Evolutionary conservation across 345 rosid genomes (phyloP).

Genomic region (Arabis hirsuta): DNA sequence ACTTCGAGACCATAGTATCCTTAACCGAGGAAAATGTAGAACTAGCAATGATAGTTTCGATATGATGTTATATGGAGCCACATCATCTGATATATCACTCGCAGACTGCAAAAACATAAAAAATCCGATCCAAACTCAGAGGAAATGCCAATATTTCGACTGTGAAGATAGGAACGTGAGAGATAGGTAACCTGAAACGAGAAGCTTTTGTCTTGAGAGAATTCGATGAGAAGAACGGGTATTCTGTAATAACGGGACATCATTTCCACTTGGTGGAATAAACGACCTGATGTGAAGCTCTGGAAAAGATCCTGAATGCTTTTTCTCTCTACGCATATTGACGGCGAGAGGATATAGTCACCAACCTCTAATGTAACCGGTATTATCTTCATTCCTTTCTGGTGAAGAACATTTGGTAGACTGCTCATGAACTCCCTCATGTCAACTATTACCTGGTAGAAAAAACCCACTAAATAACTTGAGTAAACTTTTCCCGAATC

Average conservation of each 20-base stretch:
- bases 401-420: conserved; percentile 97
- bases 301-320: conserved; percentile 95
- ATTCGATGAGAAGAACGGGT: conserved; percentile 97
- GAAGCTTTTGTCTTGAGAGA: conserved; percentile 97
- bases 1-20: conserved; percentile 96
- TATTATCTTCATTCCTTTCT: conserved; percentile 86
- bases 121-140: conserved; percentile 10
- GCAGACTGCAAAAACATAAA: conserved; percentile 64
- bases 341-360: conserved; percentile 87
- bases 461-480: background rate
- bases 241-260: conserved; percentile 90
- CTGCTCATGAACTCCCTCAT: conserved; percentile 99
- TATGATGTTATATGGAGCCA: conserved; percentile 84
- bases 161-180: background rate
- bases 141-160: background rate
- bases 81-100: conserved; percentile 94
- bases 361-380: conserved; percentile 97
- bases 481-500: background rate
- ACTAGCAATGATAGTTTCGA: conserved; percentile 92
- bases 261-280: conserved; percentile 90
- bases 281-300: conserved; percentile 94
- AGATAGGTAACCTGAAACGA: conserved; percentile 77
- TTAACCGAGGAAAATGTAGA: conserved; percentile 87
- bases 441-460: conserved; percentile 82
- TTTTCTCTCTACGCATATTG: conserved; percentile 89